phyloP scores from a whole-genome alignment of 2,329 filamentous ascomycete species.

The Trichoderma sp. region DNA sequence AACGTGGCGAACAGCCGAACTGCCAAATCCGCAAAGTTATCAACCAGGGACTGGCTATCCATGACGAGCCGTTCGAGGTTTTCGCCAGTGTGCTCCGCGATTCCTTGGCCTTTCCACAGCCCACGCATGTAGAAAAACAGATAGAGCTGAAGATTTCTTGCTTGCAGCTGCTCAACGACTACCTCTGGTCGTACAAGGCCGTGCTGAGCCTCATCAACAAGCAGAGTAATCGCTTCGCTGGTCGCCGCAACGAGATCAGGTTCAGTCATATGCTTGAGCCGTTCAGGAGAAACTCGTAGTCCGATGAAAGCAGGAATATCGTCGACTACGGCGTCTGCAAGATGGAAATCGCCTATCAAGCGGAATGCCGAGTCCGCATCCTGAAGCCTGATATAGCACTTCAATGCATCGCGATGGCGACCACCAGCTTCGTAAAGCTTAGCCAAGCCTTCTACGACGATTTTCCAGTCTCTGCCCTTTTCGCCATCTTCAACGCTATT shows the following conservation, averaged over 20 bases:
- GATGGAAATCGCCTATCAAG: slow-evolving; percentile 82
- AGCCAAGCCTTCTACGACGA: slow-evolving; percentile 84
- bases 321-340: slow-evolving; percentile 86
- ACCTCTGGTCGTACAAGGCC: slow-evolving; percentile 78
- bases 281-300: slow-evolving; percentile 76
- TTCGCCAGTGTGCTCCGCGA: slow-evolving; percentile 57
- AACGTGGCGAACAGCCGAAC: slow-evolving; percentile 85
- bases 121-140: slow-evolving; percentile 90
- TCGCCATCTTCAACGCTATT: slow-evolving; percentile 76
- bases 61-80: slow-evolving; percentile 60
- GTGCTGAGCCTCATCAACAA: slow-evolving; percentile 89
- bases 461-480: slow-evolving; percentile 79
- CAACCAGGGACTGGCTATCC: slow-evolving; percentile 71
- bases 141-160: slow-evolving; percentile 70
- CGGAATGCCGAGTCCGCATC: slow-evolving; percentile 88
- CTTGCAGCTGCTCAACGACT: slow-evolving; percentile 77
- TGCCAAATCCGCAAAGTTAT: slow-evolving; percentile 84
- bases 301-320: slow-evolving; percentile 89
- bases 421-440: slow-evolving; percentile 83
- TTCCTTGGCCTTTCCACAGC: slow-evolving; percentile 78
- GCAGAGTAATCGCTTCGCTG: slow-evolving; percentile 78
- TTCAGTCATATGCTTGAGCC: slow-evolving; percentile 66
- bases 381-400: slow-evolving; percentile 86
- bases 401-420: slow-evolving; percentile 80
- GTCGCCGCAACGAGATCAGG: slow-evolving; percentile 78